These are phyloP conservation scores for Hypoxylon lenormandii DNA, from an alignment of 495 filamentous ascomycete species.

Conservation along the genomic window DNA sequence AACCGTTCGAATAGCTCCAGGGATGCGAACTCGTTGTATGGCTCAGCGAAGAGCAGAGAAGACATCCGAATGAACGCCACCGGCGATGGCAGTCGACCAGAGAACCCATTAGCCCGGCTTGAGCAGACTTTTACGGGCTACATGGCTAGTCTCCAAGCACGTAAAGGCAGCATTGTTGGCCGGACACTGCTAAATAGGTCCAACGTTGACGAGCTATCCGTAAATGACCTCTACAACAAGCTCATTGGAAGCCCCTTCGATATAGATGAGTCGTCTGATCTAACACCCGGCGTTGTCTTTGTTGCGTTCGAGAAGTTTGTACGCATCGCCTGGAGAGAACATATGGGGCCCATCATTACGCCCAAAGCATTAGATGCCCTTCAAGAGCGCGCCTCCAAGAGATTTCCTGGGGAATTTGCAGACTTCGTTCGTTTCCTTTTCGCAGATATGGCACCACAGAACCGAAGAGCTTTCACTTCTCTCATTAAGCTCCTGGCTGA, in stretches of 20 bases:
- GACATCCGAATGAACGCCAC: slow-evolving; percentile 55
- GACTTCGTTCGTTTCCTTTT: slow-evolving; percentile 83
- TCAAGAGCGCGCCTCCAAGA: slow-evolving; percentile 77
- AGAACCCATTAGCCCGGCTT: slow-evolving; percentile 72
- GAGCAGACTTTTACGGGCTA: slow-evolving; percentile 90
- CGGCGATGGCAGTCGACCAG: slow-evolving; percentile 63
- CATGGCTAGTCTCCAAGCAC: slow-evolving; percentile 79
- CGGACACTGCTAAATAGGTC: slow-evolving; percentile 76
- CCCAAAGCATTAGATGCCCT: slow-evolving; percentile 72
- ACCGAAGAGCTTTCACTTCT: slow-evolving; percentile 84
- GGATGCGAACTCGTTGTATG: slow-evolving; percentile 59
- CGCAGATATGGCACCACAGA: slow-evolving; percentile 87
- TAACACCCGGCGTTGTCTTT: slow-evolving; percentile 88
- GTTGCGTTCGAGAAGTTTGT: slow-evolving; percentile 95
- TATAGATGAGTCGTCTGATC: slow-evolving; percentile 76
- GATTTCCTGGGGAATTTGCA: slow-evolving; percentile 82
- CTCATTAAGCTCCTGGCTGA: slow-evolving; percentile 88
- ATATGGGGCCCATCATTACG: slow-evolving; percentile 84
- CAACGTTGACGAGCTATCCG: slow-evolving; percentile 76
- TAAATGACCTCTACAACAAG: slow-evolving; percentile 92
- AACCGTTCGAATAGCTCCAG: slow-evolving; percentile 58
- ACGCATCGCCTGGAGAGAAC: slow-evolving; percentile 85
- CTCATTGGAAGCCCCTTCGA: slow-evolving; percentile 84
- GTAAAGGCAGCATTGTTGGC: slow-evolving; percentile 87
- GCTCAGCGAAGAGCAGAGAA: slow-evolving; percentile 62